Base-by-base conservation (phyloP, 192 early-diverging fungal species). In the Umbelopsis sp. region DNA sequence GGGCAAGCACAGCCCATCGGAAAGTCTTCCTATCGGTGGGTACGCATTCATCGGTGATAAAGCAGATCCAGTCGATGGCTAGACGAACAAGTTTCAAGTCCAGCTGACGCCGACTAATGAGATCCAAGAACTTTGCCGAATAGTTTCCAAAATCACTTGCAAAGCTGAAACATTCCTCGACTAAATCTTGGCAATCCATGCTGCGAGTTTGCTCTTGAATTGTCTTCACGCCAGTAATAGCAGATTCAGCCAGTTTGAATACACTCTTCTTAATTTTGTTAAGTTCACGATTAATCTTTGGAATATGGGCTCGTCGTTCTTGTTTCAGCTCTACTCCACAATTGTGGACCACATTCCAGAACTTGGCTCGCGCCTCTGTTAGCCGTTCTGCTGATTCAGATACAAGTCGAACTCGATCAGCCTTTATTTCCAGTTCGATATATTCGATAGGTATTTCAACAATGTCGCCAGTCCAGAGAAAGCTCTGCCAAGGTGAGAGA, bases 21-120 rank as follows among this genome's bases (percentile, higher is more conserved):
- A 92, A 93, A 7, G 92, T 93, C 34, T 89, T 88, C 22, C 92
- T 83, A 67, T 95, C 92, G 26, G 89, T 89, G 9, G 91, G 91
- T 66, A 86, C 81, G 74, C 93, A 93, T 71, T 96, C 92, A 69
- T 91, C 89, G 36, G 87, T 89, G 51, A 94, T 92, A 73, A 96
- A 96, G 54, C 90, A 89, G 59, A 92, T 88, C 95, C 95, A 96
- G 50, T 93, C 90, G n/a, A 93, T 92, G 14, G 91, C 85, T 65
- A 96, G 84, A 4, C 84, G 84, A 21, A 92, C 75, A 38, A 96
- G 77, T 26, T 88, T 88, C 54, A 90, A 51, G 45, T 92, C 88
- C 62, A 92, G 78, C 26, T 86, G 85, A 0, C 84, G 76, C 49
- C 91, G 83, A 22, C 82, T 80, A 41, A 77, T 81, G 14, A 85